A percentile compares a stretch with the other conserved stretches of the same genome.
These are phyloP conservation scores for Fusarium neocosmosporiellum DNA, from an alignment of 2,329 filamentous ascomycete species.

Conservation along the genomic window DNA sequence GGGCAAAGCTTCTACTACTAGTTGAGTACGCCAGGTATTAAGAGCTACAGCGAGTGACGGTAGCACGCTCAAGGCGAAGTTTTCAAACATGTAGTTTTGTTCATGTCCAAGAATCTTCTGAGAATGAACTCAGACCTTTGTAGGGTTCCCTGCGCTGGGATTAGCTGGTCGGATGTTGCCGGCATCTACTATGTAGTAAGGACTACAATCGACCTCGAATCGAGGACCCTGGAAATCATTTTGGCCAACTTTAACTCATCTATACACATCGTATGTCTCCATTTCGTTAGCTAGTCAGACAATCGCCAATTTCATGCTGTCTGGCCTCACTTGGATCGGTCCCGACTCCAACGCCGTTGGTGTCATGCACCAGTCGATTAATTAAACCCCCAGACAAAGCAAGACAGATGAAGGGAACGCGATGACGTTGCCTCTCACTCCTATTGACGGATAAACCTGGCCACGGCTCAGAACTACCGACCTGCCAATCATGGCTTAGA, in stretches of 20 bases:
- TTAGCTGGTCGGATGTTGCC: neutral
- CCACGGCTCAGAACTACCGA: neutral
- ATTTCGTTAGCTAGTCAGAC: rapidly evolving
- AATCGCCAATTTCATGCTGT: neutral
- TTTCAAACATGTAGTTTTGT: neutral
- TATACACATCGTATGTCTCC: neutral
- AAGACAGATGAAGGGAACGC: neutral
- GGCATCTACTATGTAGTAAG: too few relatives aligned
- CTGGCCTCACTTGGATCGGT: neutral
- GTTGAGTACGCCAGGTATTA: neutral
- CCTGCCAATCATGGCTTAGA: neutral
- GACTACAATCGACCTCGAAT: neutral
- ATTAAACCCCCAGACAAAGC: neutral
- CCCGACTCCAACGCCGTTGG: neutral
- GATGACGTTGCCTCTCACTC: neutral
- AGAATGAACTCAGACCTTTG: neutral
- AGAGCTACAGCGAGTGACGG: neutral
- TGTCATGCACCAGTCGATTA: neutral
- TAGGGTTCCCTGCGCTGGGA: neutral
- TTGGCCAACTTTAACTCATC: neutral
- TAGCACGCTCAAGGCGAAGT: neutral
- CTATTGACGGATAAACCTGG: neutral
- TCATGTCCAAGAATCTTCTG: neutral
- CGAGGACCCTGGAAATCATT: neutral
- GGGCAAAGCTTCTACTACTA: neutral